Evolutionary conservation across 176 grass and related monocot species (phyloP).

Genomic region (Triticum turgidum): DNA sequence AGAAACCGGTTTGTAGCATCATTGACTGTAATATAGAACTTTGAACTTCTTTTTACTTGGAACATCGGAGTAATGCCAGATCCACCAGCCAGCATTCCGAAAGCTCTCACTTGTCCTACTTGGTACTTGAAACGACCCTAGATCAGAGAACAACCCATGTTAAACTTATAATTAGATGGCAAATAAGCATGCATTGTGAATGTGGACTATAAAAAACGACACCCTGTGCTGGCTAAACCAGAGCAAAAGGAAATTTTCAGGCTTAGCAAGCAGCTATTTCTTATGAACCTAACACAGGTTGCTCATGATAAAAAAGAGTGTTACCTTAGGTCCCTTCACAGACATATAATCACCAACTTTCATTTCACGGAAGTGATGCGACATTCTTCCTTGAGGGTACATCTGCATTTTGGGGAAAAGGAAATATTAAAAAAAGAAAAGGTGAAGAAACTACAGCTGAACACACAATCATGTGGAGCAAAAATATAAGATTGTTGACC

Average conservation of each 20-base stretch:
- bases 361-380: conserved; percentile 98
- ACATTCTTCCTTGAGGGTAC: conserved; percentile 99
- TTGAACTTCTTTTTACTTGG: conserved; percentile 57
- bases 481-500: neutral
- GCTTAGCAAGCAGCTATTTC: neutral
- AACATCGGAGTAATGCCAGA: conserved; percentile 99
- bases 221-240: neutral
- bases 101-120: conserved; percentile 86
- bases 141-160: conserved; percentile 19
- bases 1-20: neutral
- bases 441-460: neutral
- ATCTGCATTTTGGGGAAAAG: conserved; percentile 43
- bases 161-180: neutral
- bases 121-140: conserved; percentile 97
- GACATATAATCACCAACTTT: conserved; percentile 87
- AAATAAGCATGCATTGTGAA: neutral
- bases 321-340: conserved; percentile 96
- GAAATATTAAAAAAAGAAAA: neutral
- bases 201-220: neutral
- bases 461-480: neutral
- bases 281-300: conserved; percentile 1
- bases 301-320: conserved; percentile 19
- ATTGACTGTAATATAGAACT: conserved; percentile 1
- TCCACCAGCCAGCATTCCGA: conserved; percentile 97
- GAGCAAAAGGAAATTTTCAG: neutral